phyloP scores from a whole-genome alignment of 2,329 filamentous ascomycete genomes.

The Fonsecaea pedrosoi region DNA sequence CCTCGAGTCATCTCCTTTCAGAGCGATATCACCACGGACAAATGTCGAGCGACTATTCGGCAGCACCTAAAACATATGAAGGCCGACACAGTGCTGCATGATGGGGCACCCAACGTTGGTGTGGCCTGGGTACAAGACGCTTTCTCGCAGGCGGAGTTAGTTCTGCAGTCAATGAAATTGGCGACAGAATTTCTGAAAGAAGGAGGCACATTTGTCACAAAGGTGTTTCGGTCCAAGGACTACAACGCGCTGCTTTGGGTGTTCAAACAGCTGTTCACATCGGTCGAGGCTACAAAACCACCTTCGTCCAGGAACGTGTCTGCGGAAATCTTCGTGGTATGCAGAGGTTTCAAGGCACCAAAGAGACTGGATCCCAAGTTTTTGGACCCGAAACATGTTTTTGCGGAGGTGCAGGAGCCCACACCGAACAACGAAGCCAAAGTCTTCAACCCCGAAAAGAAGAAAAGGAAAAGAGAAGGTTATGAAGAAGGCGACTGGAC shows the following conservation, averaged over 20 bases:
- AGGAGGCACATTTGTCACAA: constrained; percentile 93
- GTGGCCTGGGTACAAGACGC: constrained; percentile 98
- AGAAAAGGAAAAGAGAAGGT: constrained; percentile 96
- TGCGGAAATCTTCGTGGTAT: constrained; percentile 98
- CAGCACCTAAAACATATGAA: constrained; percentile 95
- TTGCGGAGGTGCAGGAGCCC: constrained; percentile 85
- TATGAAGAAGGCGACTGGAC: constrained; percentile 96
- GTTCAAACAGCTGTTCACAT: constrained; percentile 93
- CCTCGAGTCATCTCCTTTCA: constrained; percentile 94
- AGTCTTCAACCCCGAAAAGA: constrained; percentile 95
- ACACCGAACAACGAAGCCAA: constrained; percentile 96
- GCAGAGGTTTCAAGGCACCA: constrained; percentile 91
- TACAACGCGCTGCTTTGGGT: constrained; percentile 97
- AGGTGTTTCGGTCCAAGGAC: constrained; percentile 96
- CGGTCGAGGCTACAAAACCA: constrained; percentile 96
- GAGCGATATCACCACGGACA: constrained; percentile 96
- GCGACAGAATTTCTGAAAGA: constrained; percentile 91
- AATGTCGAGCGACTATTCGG: constrained; percentile 87
- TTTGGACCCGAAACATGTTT: constrained; percentile 85
- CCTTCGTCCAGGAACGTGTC: constrained; percentile 95
- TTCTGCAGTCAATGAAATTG: constrained; percentile 86
- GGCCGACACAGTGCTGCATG: constrained; percentile 92
- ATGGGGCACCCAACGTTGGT: constrained; percentile 97
- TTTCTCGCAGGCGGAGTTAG: constrained; percentile 94
- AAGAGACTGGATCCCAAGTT: constrained; percentile 93